These are phyloP conservation scores for Scheffersomyces lignosus DNA, from an alignment of 805 yeast species.

Conservation along the genomic window DNA sequence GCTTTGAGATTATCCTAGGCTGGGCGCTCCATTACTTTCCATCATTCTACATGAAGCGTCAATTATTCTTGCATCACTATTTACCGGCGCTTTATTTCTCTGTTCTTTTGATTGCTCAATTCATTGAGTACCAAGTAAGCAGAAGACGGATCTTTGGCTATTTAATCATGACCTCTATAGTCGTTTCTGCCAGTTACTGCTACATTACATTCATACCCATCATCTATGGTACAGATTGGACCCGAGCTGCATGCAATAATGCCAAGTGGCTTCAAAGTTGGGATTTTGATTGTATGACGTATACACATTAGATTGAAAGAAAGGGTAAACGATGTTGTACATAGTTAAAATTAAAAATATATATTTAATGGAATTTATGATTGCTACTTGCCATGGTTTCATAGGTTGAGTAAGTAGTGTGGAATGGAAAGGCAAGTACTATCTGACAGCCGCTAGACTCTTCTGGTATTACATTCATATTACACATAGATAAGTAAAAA, in stretches of 20 bases:
- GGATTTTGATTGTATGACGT: slow-evolving; percentile 44
- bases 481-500: too few relatives aligned
- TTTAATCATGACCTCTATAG: slow-evolving; percentile 16
- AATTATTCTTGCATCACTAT: slow-evolving; percentile 47
- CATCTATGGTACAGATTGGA: slow-evolving; percentile 51
- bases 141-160: slow-evolving; percentile 27
- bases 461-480: too few relatives aligned
- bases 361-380: too few relatives aligned
- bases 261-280: slow-evolving; percentile 39
- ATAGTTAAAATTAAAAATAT: too few relatives aligned
- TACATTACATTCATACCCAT: slow-evolving; percentile 39
- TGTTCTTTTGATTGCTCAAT: slow-evolving; percentile 44
- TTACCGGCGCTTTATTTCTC: slow-evolving; percentile 52
- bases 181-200: slow-evolving; percentile 19
- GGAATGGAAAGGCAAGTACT: too few relatives aligned
- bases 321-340: not conserved
- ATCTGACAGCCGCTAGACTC: too few relatives aligned
- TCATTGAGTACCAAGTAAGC: slow-evolving; percentile 40
- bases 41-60: slow-evolving; percentile 42
- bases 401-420: too few relatives aligned
- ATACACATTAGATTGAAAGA: slow-evolving; percentile 6
- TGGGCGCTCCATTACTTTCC: slow-evolving; percentile 62
- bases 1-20: slow-evolving; percentile 49
- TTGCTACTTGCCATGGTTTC: too few relatives aligned
- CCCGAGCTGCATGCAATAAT: slow-evolving; percentile 34